Evolutionary conservation across 1,139 yeast genomes (phyloP).

Genomic region (Debaryomyces singareniensis): DNA sequence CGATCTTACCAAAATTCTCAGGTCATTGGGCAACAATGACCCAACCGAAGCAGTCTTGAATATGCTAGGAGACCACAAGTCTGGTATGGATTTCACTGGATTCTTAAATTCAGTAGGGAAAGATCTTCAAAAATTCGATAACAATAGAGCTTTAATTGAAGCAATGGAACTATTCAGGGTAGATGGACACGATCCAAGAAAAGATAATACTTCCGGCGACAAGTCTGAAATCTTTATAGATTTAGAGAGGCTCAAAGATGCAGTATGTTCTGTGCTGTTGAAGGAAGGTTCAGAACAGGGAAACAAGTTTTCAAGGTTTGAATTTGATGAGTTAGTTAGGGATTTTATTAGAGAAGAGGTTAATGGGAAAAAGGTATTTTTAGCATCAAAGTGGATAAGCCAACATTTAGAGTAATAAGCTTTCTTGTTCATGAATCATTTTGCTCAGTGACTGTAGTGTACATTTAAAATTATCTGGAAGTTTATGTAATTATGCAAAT

Average conservation of each 20-base stretch:
- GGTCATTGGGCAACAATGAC: constrained; percentile 38
- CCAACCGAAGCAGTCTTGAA: constrained; percentile 40
- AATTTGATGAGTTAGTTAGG: constrained; percentile 47
- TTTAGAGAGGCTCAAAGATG: constrained; percentile 43
- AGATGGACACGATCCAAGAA: no score
- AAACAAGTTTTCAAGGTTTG: constrained; percentile 22
- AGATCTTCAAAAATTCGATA: constrained; percentile 53
- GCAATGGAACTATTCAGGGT: constrained; percentile 65
- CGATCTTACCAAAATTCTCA: constrained; percentile 56
- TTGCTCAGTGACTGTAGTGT: no score
- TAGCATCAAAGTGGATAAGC: constrained; percentile 56
- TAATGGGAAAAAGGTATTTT: constrained; percentile 50
- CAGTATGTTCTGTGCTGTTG: constrained; percentile 40
- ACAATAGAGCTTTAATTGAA: constrained; percentile 49
- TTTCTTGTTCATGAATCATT: no score
- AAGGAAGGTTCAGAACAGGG: constrained; percentile 32
- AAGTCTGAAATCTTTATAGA: constrained; percentile 32
- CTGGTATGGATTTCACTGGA: constrained; percentile 60
- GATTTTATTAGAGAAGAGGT: constrained; percentile 54
- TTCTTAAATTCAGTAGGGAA: constrained; percentile 65
- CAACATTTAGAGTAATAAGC: constrained; percentile 27
- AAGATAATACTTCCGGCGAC: constrained; percentile 26
- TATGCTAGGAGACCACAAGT: constrained; percentile 38
- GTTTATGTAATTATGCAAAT: no score
- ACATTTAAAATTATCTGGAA: no score